phyloP scores from a whole-genome alignment of 768 basidiomycete species.

The Phlegmacium glaucopus region DNA sequence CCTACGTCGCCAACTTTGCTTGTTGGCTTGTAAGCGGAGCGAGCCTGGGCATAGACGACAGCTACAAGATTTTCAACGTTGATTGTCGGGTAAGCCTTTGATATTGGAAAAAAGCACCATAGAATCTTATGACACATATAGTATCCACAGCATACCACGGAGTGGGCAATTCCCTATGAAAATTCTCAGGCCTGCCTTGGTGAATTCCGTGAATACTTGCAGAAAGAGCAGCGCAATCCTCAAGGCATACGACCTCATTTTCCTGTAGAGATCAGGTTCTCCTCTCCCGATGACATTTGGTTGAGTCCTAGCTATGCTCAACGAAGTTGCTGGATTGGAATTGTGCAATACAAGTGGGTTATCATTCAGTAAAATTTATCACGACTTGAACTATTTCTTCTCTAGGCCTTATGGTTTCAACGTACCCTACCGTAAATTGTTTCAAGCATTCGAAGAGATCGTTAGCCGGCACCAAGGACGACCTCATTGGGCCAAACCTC shows the following conservation, averaged over 20 bases:
- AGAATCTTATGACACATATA: slow-evolving; percentile 44
- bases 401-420: slow-evolving; percentile 80
- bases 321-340: slow-evolving; percentile 91
- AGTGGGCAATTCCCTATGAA: slow-evolving; percentile 86
- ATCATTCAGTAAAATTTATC: slow-evolving; percentile 1
- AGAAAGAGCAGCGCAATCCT: slow-evolving; percentile 59
- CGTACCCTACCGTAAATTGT: slow-evolving; percentile 77
- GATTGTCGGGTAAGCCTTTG: slow-evolving; percentile 75
- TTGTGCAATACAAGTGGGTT: slow-evolving; percentile 92
- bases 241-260: slow-evolving; percentile 85
- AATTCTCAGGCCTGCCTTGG: slow-evolving; percentile 63
- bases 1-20: slow-evolving; percentile 58
- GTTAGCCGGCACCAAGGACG: slow-evolving; percentile 68
- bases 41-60: slow-evolving; percentile 68
- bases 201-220: slow-evolving; percentile 71
- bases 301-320: slow-evolving; percentile 83
- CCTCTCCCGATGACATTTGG: slow-evolving; percentile 89
- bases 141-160: slow-evolving; percentile 93
- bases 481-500: slow-evolving; percentile 97
- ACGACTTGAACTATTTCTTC: slow-evolving; percentile 1
- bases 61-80: slow-evolving; percentile 85
- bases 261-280: slow-evolving; percentile 89
- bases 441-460: slow-evolving; percentile 73
- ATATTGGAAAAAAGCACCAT: slow-evolving; percentile 2
- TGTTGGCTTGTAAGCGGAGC: slow-evolving; percentile 62